phyloP scores from a whole-genome alignment of 805 yeast genomes.

The Saccharomycopsis capsularis region DNA sequence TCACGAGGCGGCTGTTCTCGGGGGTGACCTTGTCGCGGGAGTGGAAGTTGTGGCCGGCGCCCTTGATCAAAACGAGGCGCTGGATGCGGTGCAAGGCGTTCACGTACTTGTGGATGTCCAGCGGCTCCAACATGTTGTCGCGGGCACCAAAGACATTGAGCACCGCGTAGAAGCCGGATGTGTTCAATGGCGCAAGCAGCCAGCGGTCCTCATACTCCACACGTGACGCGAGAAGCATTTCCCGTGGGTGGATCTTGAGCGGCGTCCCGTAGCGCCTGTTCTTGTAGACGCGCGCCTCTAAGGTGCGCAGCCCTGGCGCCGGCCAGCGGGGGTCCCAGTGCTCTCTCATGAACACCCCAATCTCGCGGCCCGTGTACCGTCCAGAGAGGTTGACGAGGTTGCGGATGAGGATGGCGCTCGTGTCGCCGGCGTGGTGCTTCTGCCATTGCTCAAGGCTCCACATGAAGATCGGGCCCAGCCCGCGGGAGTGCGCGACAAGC shows the following conservation, averaged over 20 bases:
- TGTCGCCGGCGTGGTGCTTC: conserved; percentile 20
- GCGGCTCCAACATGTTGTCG: conserved; percentile 59
- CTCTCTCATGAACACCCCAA: conserved; percentile 26
- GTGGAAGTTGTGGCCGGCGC: conserved; percentile 78
- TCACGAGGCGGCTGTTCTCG: conserved; percentile 24
- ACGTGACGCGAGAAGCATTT: conserved; percentile 42
- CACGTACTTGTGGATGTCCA: conserved; percentile 55
- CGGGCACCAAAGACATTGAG: conserved; percentile 64
- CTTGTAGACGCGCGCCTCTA: conserved; percentile 34
- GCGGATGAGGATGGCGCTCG: conserved; percentile 45
- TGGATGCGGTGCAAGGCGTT: conserved; percentile 44
- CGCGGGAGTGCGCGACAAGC: conserved; percentile 76
- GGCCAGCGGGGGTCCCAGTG: background rate
- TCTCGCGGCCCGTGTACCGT: conserved; percentile 48
- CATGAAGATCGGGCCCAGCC: conserved; percentile 63
- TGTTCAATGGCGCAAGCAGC: conserved; percentile 36
- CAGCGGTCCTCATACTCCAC: conserved; percentile 25
- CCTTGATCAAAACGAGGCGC: conserved; percentile 47
- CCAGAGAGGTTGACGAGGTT: conserved; percentile 67
- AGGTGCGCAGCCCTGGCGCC: background rate
- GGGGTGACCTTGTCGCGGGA: conserved; percentile 39
- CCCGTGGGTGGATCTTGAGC: conserved; percentile 40
- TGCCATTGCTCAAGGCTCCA: conserved; percentile 52
- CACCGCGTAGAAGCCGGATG: conserved; percentile 42
- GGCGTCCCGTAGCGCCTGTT: conserved; percentile 39